Evolutionary conservation across 2,329 filamentous ascomycete species (phyloP).

Genomic region (Rutstroemia sp.): DNA sequence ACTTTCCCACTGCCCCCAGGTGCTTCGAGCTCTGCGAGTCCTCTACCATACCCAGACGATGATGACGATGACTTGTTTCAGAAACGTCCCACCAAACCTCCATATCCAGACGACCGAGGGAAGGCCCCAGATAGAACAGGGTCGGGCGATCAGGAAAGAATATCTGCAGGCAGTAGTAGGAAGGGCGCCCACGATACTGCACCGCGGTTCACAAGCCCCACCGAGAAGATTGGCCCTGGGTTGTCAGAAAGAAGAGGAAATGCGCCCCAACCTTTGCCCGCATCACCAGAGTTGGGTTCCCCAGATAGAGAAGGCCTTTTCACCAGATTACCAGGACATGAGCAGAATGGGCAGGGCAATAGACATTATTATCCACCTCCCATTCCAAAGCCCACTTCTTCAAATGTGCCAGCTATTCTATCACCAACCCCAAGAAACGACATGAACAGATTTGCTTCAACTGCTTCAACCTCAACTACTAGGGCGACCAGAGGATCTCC

Average conservation of each 20-base stretch:
- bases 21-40: slow-evolving; percentile 61
- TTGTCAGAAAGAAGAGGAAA: slow-evolving; percentile 77
- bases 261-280: slow-evolving; percentile 74
- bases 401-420: slow-evolving; percentile 20
- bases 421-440: slow-evolving; percentile 30
- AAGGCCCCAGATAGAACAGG: slow-evolving; percentile 17
- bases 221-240: slow-evolving; percentile 52
- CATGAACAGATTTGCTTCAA: slow-evolving; percentile 64
- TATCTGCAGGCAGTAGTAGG: slow-evolving; percentile 15
- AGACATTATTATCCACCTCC: slow-evolving; percentile 51
- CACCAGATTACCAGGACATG: slow-evolving; percentile 42
- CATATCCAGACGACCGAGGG: slow-evolving; percentile 30
- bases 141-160: slow-evolving; percentile 13
- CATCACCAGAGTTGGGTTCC: slow-evolving; percentile 70
- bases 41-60: slow-evolving; percentile 67
- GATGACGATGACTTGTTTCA: slow-evolving; percentile 37
- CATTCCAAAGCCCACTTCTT: slow-evolving; percentile 24
- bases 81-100: slow-evolving; percentile 14
- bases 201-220: slow-evolving; percentile 32
- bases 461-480: slow-evolving; percentile 88
- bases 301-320: slow-evolving; percentile 75
- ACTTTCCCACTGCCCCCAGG: slow-evolving; percentile 59
- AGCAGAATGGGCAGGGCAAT: slow-evolving; percentile 17
- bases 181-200: slow-evolving; percentile 28
- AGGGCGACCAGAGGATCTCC: slow-evolving; percentile 87